Conservation (phyloP, 1,284 basidiomycete species). For the Ustilago esculenta region DNA sequence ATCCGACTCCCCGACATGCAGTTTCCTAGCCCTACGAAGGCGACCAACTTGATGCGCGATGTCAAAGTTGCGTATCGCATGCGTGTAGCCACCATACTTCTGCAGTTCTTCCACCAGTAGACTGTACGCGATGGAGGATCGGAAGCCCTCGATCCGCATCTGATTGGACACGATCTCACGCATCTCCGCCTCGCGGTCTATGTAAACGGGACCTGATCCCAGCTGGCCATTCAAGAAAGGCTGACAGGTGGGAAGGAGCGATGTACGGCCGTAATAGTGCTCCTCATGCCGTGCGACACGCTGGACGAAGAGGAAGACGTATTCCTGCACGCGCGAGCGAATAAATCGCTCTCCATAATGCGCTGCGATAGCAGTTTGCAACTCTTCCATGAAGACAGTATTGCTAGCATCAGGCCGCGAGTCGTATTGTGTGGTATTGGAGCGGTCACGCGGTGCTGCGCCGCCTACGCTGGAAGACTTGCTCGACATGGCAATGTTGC, state of each 20-base stretch:
- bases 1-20: slow-evolving; percentile 76
- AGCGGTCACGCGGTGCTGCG: slow-evolving; percentile 28
- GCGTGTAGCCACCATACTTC: slow-evolving; percentile 29
- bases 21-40: slow-evolving; percentile 74
- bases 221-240: slow-evolving; percentile 69
- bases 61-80: slow-evolving; percentile 76
- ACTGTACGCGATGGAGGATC: slow-evolving; percentile 75
- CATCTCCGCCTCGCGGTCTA: slow-evolving; percentile 73
- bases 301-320: slow-evolving; percentile 77
- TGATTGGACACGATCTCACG: slow-evolving; percentile 77
- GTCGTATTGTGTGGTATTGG: slow-evolving; percentile 29
- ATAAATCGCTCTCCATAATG: slow-evolving; percentile 83
- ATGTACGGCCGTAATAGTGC: slow-evolving; percentile 74
- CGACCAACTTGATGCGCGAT: slow-evolving; percentile 77
- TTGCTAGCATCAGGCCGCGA: slow-evolving; percentile 72
- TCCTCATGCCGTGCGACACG: slow-evolving; percentile 83
- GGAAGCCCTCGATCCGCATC: slow-evolving; percentile 82
- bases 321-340: slow-evolving; percentile 81
- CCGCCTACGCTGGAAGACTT: slow-evolving; percentile 20
- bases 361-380: slow-evolving; percentile 76
- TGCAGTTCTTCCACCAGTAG: slow-evolving; percentile 62
- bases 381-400: slow-evolving; percentile 89
- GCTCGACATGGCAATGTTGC: slow-evolving; percentile 9
- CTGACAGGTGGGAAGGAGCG: slow-evolving; percentile 73
- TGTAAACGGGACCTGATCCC: slow-evolving; percentile 77